Evolutionary conservation across 306 rosid genomes (phyloP), one percentile per base, ranked within the genome.

Genomic region (Cyclanthera cordifolia): DNA sequence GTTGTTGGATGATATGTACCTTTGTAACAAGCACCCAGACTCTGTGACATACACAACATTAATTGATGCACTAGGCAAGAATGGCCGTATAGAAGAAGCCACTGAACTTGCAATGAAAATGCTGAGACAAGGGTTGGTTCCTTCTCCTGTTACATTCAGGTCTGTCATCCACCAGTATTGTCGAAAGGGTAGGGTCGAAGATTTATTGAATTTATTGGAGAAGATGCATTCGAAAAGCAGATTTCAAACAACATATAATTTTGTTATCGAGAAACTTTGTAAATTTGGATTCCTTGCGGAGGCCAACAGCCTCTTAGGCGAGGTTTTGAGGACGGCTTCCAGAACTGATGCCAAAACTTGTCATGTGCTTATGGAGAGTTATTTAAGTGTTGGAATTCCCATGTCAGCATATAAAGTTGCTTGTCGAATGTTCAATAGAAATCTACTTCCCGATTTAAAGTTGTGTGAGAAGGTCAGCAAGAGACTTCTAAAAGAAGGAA

Each of bases 311-410:
- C 89, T 85, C 27, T 59, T 89, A 50, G 81, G 86, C 71, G 82
- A 83, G 80, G 89, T 87, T 74, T 84, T 93, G 82, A 84, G 96
- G 81, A 89, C 95, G 54, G 95, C 98, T 73, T 87, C 98, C 49
- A 87, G 66, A 81, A 67, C 57, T 67, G 98, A 93, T 80, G 87
- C 87, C 57, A 78, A 86, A 45, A 84, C 96, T 19, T 89, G 96
- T 75, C 95, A 86, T 77, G 78, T 82, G 74, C 79, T 87, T 66
- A 89, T 92, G 85, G 88, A 84, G 72, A 76, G 88, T 72, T 86
- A 85, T 76, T 77, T 89, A 72, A 70, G 41, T 46, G 83, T 72
- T 71, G 98, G 91, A 80, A 24, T 50, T 69, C 78, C 94, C 70
- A 70, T 89, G 37, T 84, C 88, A 43, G 91, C 96, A 11, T 87